Base-by-base conservation (phyloP, 106 monocot genomes). In the Iris macrosiphon region DNA sequence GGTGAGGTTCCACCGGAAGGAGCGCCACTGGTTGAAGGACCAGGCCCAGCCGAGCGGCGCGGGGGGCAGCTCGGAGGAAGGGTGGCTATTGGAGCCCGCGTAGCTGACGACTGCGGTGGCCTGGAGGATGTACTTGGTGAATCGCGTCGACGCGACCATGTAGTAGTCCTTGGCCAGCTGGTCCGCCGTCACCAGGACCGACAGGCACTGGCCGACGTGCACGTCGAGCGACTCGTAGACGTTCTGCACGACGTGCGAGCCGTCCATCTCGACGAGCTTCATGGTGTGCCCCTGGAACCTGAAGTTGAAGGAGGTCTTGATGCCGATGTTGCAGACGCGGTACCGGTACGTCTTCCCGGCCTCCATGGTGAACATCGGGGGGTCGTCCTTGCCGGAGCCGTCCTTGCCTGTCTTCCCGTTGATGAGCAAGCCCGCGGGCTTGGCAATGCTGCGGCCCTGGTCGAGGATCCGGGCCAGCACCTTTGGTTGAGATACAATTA, bases 161-260 rank as follows among this genome's bases (percentile, higher is more conserved):
- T 63, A 75, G 48, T 75, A 75, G 49, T 75, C 61, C 30, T 22
- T 18, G 37, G 67, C 67, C 0, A 28, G 3, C 47, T 67, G 65
- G 39, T 74, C 61, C 38, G 74, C 74, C 19, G 74, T 62, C 40
- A 74, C 61, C 40, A 74, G 61, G 16, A 62, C 74, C 7, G 74
- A 66, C 15, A 53, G 1, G 59, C 74, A 74, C 55, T 74, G 74
- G 6, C 61, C 74, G 52, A 55, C 47, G 55, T 74, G 74, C 35
- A 74, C 43, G 47, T 74, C 74, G 46, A 74, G 55, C 23, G 74
- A 67, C 23, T 66, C 62, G 49, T 75, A 75, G 12, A 31, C 10
- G 69, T 85, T 79, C 61, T 85, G 79, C 35, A 79, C 47, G 45
- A 75, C 72, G 72, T 85, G 84, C 5, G 84, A 79, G 1, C 84